phyloP scores from a whole-genome alignment of 139 green algal species.

The Ettlia oleoabundans region DNA sequence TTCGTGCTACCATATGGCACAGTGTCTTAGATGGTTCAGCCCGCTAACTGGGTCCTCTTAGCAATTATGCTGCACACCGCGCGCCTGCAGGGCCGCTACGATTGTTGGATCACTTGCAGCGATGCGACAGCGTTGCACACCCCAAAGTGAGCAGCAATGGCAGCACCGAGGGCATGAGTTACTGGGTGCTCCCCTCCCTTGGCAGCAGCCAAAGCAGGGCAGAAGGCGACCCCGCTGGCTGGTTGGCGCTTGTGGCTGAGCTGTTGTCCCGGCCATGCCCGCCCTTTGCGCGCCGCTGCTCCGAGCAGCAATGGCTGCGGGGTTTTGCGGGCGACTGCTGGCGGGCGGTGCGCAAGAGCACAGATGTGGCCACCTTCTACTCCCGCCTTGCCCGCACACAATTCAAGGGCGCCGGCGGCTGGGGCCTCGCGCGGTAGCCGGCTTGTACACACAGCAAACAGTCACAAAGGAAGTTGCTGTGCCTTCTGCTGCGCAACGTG shows the following conservation, averaged over 20 bases:
- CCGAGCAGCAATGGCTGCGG: background rate
- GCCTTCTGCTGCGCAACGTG: too few species aligned
- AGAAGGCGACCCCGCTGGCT: background rate
- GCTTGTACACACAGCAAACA: too few species aligned
- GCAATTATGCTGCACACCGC: too few species aligned
- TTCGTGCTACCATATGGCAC: too few species aligned
- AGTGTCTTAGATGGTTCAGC: too few species aligned
- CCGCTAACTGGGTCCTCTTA: too few species aligned
- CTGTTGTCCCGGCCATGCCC: background rate
- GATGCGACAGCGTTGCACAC: too few species aligned
- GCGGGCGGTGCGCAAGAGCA: background rate
- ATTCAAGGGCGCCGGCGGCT: background rate
- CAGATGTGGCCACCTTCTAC: background rate
- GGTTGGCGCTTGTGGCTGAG: background rate
- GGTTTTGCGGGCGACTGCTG: background rate
- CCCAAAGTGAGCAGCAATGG: too few species aligned
- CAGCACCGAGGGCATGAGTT: background rate
- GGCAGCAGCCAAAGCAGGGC: too few species aligned
- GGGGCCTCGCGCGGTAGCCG: conserved; percentile 1
- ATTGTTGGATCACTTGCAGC: too few species aligned
- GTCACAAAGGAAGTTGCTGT: too few species aligned
- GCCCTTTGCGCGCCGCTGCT: background rate
- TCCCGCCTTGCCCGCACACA: background rate
- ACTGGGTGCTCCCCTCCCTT: background rate
- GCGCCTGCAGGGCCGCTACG: too few species aligned